These are phyloP conservation scores for Paecilomyces dactylethromorphus DNA, from an alignment of 2,329 filamentous ascomycete species.

Conservation along the genomic window DNA sequence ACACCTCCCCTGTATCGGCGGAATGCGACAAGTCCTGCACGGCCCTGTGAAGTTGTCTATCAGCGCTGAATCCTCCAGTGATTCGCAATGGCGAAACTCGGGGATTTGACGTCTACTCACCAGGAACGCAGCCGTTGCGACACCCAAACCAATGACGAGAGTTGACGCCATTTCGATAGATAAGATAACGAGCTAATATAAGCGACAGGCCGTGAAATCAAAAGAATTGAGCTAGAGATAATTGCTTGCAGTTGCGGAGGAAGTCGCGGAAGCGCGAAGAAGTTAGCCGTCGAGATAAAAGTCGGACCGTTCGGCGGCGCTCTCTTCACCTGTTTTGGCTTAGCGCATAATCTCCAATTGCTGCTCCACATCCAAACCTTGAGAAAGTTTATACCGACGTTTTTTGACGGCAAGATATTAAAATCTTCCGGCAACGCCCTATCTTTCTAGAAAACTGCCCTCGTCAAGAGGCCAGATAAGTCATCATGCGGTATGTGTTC, in stretches of 20 bases:
- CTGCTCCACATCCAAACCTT: slow-evolving; percentile 17
- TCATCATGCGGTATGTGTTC: slow-evolving; percentile 14
- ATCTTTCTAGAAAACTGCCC: slow-evolving; percentile 6
- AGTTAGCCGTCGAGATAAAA: slow-evolving; percentile 25
- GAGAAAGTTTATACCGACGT: slow-evolving; percentile 6
- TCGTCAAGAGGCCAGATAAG: background rate
- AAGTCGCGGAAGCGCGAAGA: slow-evolving; percentile 5
- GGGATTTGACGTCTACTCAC: slow-evolving; percentile 45
- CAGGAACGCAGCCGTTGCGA: slow-evolving; percentile 63
- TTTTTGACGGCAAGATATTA: slow-evolving; percentile 10
- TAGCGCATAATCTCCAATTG: slow-evolving; percentile 17
- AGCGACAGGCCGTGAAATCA: background rate
- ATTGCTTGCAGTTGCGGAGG: background rate
- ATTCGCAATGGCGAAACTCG: background rate
- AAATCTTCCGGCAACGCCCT: slow-evolving; percentile 3
- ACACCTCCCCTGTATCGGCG: slow-evolving; percentile 65
- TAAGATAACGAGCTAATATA: background rate
- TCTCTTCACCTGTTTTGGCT: slow-evolving; percentile 21
- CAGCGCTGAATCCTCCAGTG: slow-evolving; percentile 3
- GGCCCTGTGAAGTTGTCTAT: slow-evolving; percentile 55
- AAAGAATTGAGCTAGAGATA: background rate
- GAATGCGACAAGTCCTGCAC: slow-evolving; percentile 84
- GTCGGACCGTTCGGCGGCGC: slow-evolving; percentile 21
- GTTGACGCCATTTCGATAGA: slow-evolving; percentile 34
- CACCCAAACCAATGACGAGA: slow-evolving; percentile 39